Evolutionary conservation across 2,329 filamentous ascomycete genomes (phyloP), one percentile per base, ranked within the genome.

Genomic region (Diaporthe longicolla): DNA sequence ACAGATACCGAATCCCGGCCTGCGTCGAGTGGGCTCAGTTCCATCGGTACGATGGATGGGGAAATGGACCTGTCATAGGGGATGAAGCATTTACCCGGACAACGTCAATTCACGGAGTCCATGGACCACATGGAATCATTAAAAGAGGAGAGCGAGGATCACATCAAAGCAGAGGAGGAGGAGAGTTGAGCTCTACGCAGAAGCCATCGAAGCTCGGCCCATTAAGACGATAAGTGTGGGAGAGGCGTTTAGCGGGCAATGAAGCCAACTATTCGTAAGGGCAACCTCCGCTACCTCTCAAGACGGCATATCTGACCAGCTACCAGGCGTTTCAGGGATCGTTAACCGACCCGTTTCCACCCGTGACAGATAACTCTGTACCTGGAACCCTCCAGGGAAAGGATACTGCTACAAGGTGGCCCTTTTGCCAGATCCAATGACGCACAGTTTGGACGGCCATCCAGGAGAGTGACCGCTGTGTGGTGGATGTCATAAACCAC

Each of bases 11-110:
- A 85, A 21, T 86, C 86, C 43, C 81, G 87, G 65, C 85, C 87
- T 24, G 84, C 84, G 24, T 91, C 88, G 75, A 91, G 89, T 3
- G 88, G 88, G 1, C 82, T 91, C 11, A 91, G 89, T 76, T 91
- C 89, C 4, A 83, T 91, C 2, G 87, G 86, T 3, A 79, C 84
- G 45, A 84, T 85, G 66, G 83, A 82, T 50, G 85, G 85, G 29
- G 83, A 84, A 43, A 89, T 89, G 86, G 85, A 88, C 70, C 76
- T 87, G 76, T 84, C 81, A n/a, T 71, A 71, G 57, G 55, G 26
- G 32, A 55, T 54, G 29, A 40, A 54, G 32, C 63, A 35, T 26
- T 40, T 32, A 17, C 6, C 17, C n/a, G 26, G 19, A 19, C 45
- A 10, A 54, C n/a, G n/a, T 21, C 4, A 11, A 19, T 24, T 17